phyloP scores from a whole-genome alignment of 2,329 filamentous ascomycete species.

The Fusarium tuaranense region DNA sequence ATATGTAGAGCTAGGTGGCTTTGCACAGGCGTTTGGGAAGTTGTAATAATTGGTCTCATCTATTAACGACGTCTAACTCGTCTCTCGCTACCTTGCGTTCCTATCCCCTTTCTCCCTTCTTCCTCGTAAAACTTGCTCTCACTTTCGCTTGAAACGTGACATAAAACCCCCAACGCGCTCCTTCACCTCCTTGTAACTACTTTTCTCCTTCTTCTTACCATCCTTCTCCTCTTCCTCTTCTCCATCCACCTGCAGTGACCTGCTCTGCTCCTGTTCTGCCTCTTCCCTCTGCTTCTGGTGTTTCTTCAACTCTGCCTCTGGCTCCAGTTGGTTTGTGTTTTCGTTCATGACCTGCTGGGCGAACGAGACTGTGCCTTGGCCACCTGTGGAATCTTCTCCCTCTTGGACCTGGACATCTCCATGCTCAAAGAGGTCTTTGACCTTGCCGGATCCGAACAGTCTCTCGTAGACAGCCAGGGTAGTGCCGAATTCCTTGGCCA shows the following conservation, averaged over 20 bases:
- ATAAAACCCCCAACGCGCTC: constrained; percentile 17
- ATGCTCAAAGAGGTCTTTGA: constrained; percentile 63
- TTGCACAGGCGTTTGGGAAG: background rate
- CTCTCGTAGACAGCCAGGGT: constrained; percentile 65
- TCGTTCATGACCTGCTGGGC: constrained; percentile 66
- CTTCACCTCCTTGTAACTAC: background rate
- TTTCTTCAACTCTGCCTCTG: constrained; percentile 47
- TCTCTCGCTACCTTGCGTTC: background rate
- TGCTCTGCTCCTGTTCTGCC: constrained; percentile 29
- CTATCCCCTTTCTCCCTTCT: background rate
- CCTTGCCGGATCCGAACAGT: constrained; percentile 60
- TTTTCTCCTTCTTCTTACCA: background rate
- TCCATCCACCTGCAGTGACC: background rate
- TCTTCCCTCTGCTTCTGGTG: constrained; percentile 11
- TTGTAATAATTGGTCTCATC: background rate
- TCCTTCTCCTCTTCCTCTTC: constrained; percentile 4
- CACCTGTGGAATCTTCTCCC: constrained; percentile 2
- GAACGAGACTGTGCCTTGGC: constrained; percentile 57
- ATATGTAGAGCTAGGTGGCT: background rate
- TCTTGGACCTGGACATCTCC: constrained; percentile 36
- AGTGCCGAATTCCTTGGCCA: constrained; percentile 64
- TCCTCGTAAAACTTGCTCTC: background rate
- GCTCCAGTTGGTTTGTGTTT: constrained; percentile 64
- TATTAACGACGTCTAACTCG: background rate
- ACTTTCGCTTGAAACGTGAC: constrained; percentile 19